Base-by-base conservation (phyloP, 257 asterid species). In the Ilex asprella region DNA sequence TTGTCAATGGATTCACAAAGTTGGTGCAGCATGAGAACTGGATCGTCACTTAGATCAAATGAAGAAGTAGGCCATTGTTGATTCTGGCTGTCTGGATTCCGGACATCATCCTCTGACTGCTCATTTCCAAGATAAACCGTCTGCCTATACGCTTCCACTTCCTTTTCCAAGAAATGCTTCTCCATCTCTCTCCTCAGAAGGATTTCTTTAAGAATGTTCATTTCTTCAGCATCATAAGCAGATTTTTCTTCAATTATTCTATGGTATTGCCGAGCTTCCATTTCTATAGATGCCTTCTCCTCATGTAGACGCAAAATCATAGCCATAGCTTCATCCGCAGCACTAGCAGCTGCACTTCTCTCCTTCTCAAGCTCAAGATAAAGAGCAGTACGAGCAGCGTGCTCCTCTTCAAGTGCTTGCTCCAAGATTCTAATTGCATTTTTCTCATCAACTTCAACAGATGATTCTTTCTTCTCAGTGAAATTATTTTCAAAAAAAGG, bases 321-420 rank as follows among this genome's bases (percentile, higher is more conserved):
- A 56, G 97, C 95, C 97, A 92, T 84, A 49, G 97, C 95, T 85
- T 89, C 99, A 47, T 92, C 99, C 15, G 99, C 99, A 67, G 99
- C 97, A 68, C 70, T 60, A 39, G 96, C 95, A 30, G 99, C 93
- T 30, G 99, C 91, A 78, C 76, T 82, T 79, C 96, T 84, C 80
- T 92, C 99, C 85, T 83, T 83, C 69, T 92, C 97, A 54, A 92
- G 99, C 75, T 92, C 99, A 16, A 67, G 58, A 44, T 78, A 78
- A 47, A 84, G 87, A 14, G 76, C 74, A 51, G 52, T 39, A 56
- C 58, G 53, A 60, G 81, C 80, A 55, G 84, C 76, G 52, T 78
- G 85, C 70, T 81, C 95, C 60, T 75, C 87, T 62, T 75, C 79
- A 39, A 92, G 88, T 50, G 78, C 85, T 72, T 66, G 81, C 67